Percentiles rank a stretch among this genome's conserved stretches.
Conservation (phyloP, 2,329 filamentous ascomycete species). For the Penicillium fuscoglaucum region DNA sequence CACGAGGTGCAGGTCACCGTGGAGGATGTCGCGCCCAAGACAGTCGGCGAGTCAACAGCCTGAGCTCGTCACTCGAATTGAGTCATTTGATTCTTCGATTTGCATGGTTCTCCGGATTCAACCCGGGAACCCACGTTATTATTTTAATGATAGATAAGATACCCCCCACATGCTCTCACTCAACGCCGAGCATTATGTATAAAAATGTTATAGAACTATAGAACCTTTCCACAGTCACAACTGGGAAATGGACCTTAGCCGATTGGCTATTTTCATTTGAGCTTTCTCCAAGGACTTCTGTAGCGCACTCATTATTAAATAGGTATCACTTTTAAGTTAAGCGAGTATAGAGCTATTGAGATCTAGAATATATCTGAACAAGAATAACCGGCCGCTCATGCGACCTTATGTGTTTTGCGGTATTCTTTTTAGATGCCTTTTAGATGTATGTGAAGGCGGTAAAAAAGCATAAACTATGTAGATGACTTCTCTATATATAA, state of each 20-base stretch:
- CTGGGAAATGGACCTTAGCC: not conserved
- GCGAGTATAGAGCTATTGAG: too few relatives aligned
- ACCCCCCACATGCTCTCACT: conserved; percentile 11
- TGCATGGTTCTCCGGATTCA: conserved; percentile 3
- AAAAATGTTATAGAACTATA: conserved; percentile 5
- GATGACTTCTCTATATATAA: too few relatives aligned
- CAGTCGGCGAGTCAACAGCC: not conserved
- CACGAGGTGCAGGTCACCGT: conserved; percentile 25
- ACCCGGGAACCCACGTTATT: conserved; percentile 2
- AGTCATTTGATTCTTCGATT: conserved; percentile 2
- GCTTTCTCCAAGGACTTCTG: not conserved
- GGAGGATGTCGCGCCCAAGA: conserved; percentile 12
- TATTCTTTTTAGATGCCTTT: too few relatives aligned
- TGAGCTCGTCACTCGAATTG: conserved; percentile 2
- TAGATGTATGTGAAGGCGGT: too few relatives aligned
- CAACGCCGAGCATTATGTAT: conserved; percentile 12
- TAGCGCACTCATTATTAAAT: not conserved
- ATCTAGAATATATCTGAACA: too few relatives aligned
- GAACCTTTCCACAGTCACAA: not conserved
- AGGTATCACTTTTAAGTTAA: not conserved
- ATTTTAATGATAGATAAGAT: conserved; percentile 8
- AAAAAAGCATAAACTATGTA: too few relatives aligned
- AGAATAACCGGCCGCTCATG: too few relatives aligned
- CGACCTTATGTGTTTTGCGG: too few relatives aligned
- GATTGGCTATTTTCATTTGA: not conserved